These are phyloP conservation scores for Rhododendron vialii DNA, from an alignment of 148 eudicot genomes.

Conservation along the genomic window DNA sequence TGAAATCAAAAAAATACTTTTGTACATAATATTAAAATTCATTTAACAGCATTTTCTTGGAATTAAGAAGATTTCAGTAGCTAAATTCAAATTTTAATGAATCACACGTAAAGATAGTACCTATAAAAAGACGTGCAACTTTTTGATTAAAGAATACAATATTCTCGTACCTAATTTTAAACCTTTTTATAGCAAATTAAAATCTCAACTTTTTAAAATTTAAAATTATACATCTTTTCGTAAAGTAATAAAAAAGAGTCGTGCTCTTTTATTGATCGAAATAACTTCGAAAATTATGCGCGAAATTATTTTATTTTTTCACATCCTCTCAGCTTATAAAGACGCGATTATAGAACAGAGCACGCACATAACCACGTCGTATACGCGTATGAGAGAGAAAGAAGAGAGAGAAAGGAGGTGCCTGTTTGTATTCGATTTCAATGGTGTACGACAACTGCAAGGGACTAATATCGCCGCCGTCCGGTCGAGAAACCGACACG, in stretches of 20 bases:
- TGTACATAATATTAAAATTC: no score
- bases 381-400: background rate
- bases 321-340: background rate
- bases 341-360: background rate
- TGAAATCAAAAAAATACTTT: no score
- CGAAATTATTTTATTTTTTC: background rate
- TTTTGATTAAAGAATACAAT: no score
- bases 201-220: no score
- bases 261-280: background rate
- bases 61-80: background rate
- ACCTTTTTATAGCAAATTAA: no score
- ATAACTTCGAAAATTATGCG: background rate
- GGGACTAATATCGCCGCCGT: conserved; percentile 71
- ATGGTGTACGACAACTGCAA: conserved; percentile 80
- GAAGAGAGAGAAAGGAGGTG: background rate
- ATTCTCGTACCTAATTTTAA: no score
- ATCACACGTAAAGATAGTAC: background rate
- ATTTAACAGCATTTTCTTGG: background rate
- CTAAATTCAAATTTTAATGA: background rate
- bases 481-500: conserved; percentile 71
- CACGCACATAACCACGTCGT: background rate
- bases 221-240: background rate
- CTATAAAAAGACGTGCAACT: no score
- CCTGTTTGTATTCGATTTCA: conserved; percentile 91
- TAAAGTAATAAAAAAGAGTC: background rate